Evolutionary conservation across 768 basidiomycete genomes (phyloP), one percentile per base, ranked within the genome.

Genomic region (Xerocomellus chrysenteron): DNA sequence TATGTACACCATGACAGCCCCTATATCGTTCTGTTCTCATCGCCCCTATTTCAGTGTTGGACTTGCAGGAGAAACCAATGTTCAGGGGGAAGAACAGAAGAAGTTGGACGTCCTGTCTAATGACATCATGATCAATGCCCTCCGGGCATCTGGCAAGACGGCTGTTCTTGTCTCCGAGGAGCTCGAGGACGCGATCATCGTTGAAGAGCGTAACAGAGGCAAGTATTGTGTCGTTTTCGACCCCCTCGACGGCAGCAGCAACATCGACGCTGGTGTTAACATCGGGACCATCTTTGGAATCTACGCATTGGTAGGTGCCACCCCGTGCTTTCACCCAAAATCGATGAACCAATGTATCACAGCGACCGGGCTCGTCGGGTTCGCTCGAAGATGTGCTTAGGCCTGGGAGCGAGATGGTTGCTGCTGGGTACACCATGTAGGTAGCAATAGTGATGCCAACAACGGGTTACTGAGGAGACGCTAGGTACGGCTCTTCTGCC

Each of bases 71-170:
- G 94, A 95, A 69, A 91, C 91, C 28, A 99, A 99, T 69, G 88
- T 95, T 9, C 93, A 95, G 74, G 97, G 97, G 21, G 97, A 98
- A 73, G 97, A 98, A 69, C 97, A 99, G 81, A 99, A 99, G 82
- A 99, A 99, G 76, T 82, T 99, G 51, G 95, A 97, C 68, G 88
- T 97, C n/a, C 79, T 97, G 33, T 90, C 94, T 14, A 98, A 99
- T 72, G 95, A 99, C 72, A 99, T 99, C 81, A 98, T 99, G 97
- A 83, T 98, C 66, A 98, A 98, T 68, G 88, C 95, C 46, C 83
- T 99, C 35, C 85, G 92, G 41, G 95, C 95, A 4, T 95, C 92
- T n/a, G 94, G 97, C 51, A 97, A 94, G 82, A 92, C 88, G 8
- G 90, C 94, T 14, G 97, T 99, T 14, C 88, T 99, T 63, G 94